These are phyloP conservation scores for Raphidocelis subcapitata DNA, from an alignment of 139 green algal species.

Conservation along the genomic window DNA sequence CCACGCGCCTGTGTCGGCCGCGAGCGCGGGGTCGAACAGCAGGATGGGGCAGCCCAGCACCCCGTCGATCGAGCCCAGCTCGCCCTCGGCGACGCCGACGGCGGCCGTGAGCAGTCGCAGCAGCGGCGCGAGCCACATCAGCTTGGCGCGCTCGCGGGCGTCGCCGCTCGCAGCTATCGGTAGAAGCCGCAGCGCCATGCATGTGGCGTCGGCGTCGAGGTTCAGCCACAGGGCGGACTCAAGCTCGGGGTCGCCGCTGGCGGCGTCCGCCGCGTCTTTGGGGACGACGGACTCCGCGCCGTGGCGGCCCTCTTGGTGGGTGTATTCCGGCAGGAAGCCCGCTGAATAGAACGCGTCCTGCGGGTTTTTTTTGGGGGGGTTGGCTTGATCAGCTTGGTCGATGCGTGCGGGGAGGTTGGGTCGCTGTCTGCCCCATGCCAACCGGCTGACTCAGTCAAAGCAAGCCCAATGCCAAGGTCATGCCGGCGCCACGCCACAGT, in stretches of 20 bases:
- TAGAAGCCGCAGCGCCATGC: slow-evolving; percentile 10
- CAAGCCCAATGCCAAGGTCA: no score
- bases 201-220: slow-evolving; percentile 9
- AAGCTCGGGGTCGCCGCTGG: background rate
- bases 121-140: slow-evolving; percentile 17
- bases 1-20: slow-evolving; percentile 20
- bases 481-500: no score
- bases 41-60: slow-evolving; percentile 38
- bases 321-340: no score
- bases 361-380: no score
- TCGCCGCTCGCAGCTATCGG: background rate
- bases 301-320: no score
- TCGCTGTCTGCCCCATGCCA: no score
- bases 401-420: no score
- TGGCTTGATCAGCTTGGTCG: no score
- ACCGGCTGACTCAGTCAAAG: no score
- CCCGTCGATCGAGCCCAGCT: slow-evolving; percentile 20
- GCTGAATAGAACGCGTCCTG: no score
- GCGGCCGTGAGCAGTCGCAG: slow-evolving; percentile 19
- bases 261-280: no score
- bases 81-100: background rate
- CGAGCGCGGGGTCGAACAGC: slow-evolving; percentile 11
- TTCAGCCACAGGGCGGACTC: slow-evolving; percentile 26
- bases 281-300: no score
- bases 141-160: slow-evolving; percentile 2